These are phyloP conservation scores for Heliamphora exappendiculata DNA, from an alignment of 148 eudicot genomes.

Conservation along the genomic window DNA sequence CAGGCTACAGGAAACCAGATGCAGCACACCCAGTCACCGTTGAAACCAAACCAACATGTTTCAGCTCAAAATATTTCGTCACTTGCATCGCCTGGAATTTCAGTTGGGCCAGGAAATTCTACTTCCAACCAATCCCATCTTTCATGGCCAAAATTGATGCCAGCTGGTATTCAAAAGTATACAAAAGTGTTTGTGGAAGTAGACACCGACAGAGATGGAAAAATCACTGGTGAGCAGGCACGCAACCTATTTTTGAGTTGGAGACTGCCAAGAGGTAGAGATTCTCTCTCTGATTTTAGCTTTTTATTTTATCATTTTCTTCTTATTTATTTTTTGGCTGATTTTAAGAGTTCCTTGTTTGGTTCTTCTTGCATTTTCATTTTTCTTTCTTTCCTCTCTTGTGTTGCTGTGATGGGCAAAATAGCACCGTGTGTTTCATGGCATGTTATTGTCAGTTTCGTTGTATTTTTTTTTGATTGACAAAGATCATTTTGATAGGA, in stretches of 20 bases:
- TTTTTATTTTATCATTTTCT: neutral
- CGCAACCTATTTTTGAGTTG: constrained; percentile 87
- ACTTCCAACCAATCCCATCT: constrained; percentile 46
- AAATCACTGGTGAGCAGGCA: constrained; percentile 85
- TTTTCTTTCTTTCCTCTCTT: neutral
- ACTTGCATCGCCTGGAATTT: constrained; percentile 36
- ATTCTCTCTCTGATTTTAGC: constrained; percentile 1
- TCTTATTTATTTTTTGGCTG: neutral
- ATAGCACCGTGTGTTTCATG: neutral
- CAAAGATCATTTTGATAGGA: neutral
- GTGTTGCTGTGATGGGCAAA: neutral
- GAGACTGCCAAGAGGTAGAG: constrained; percentile 93
- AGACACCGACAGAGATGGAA: constrained; percentile 91
- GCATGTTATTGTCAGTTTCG: neutral
- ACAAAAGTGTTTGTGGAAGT: constrained; percentile 86
- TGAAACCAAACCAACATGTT: constrained; percentile 45
- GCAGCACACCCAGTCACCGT: constrained; percentile 35
- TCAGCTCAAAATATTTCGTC: constrained; percentile 37
- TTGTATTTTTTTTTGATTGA: neutral
- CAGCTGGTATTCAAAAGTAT: constrained; percentile 82
- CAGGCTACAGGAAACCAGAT: constrained; percentile 44
- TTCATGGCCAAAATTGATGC: constrained; percentile 95
- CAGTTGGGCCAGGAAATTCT: constrained; percentile 35
- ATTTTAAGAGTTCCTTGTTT: neutral
- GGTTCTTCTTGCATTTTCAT: neutral